These are phyloP conservation scores for Cucurbitaria berberidis DNA, from an alignment of 2,329 filamentous ascomycete genomes.

Conservation along the genomic window DNA sequence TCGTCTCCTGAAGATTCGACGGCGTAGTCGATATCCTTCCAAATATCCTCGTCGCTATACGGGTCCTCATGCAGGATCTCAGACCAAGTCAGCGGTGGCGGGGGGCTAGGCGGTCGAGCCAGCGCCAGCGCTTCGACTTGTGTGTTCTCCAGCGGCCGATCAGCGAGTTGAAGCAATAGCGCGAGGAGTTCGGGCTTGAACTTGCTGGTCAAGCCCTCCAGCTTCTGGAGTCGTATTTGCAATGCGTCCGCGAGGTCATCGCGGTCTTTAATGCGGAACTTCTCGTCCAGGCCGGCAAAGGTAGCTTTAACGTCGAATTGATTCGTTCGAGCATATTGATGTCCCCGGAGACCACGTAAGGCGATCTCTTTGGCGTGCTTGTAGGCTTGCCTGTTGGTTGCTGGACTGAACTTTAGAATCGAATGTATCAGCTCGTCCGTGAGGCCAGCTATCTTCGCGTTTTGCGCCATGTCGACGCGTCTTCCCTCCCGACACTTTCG, in stretches of 20 bases:
- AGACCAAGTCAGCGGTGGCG: conserved; percentile 71
- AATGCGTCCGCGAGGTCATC: conserved; percentile 80
- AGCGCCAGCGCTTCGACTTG: conserved; percentile 67
- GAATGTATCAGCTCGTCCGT: conserved; percentile 73
- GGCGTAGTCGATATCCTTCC: conserved; percentile 72
- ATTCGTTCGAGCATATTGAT: conserved; percentile 55
- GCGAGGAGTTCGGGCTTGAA: conserved; percentile 82
- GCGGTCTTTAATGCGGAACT: conserved; percentile 79
- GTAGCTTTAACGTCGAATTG: conserved; percentile 55
- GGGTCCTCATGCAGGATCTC: conserved; percentile 80
- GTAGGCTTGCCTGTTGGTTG: conserved; percentile 44
- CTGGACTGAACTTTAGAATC: conserved; percentile 59
- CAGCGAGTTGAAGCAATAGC: conserved; percentile 79
- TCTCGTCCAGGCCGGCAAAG: conserved; percentile 71
- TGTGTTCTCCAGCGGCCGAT: conserved; percentile 76
- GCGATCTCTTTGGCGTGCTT: conserved; percentile 48
- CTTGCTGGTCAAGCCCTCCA: conserved; percentile 62
- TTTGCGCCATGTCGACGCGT: conserved; percentile 68
- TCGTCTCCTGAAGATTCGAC: conserved; percentile 70
- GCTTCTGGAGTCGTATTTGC: conserved; percentile 62
- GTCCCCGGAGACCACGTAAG: conserved; percentile 47
- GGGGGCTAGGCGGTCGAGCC: conserved; percentile 56
- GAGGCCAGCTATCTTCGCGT: conserved; percentile 67
- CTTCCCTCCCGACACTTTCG: not conserved
- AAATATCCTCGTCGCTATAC: conserved; percentile 71